phyloP scores from a whole-genome alignment of 2,329 filamentous ascomycete genomes.

The Ceratocystis papillata region DNA sequence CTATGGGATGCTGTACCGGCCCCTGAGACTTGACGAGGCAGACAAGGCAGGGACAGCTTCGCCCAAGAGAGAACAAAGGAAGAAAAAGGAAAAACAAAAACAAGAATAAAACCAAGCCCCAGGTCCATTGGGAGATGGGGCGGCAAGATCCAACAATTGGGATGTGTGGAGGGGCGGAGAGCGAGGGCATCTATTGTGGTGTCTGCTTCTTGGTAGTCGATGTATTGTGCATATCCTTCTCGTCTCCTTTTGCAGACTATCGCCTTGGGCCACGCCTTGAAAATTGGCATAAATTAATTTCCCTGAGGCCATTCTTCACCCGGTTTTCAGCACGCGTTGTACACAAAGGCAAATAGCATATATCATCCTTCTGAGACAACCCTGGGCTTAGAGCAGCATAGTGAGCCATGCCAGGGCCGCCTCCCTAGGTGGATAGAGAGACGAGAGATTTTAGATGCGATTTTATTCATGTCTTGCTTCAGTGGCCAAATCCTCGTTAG shows the following conservation, averaged over 20 bases:
- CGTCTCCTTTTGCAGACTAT: not conserved
- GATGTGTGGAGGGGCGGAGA: too few relatives aligned
- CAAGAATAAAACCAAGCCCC: not conserved
- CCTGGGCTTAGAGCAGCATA: not conserved
- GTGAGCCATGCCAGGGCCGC: not conserved
- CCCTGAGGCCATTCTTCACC: too few relatives aligned
- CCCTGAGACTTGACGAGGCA: slow-evolving; percentile 17
- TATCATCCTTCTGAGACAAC: not conserved
- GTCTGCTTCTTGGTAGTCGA: not conserved
- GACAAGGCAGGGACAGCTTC: slow-evolving; percentile 23
- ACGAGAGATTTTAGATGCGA: too few relatives aligned
- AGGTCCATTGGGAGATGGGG: too few relatives aligned
- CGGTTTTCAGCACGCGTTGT: slow-evolving; percentile 7
- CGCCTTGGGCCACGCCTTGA: too few relatives aligned
- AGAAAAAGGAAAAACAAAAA: slow-evolving; percentile 26
- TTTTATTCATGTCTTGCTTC: slow-evolving; percentile 5
- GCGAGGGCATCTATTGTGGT: not conserved
- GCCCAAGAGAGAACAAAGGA: slow-evolving; percentile 25
- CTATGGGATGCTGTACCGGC: not conserved
- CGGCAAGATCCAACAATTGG: too few relatives aligned
- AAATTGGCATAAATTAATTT: too few relatives aligned
- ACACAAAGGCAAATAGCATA: not conserved
- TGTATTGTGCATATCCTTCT: not conserved
- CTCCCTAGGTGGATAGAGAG: too few relatives aligned
- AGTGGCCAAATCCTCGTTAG: not conserved